Evolutionary conservation across 2,329 filamentous ascomycete genomes (phyloP), one percentile per base, ranked within the genome.

Genomic region (Chaetomium olivaceum): DNA sequence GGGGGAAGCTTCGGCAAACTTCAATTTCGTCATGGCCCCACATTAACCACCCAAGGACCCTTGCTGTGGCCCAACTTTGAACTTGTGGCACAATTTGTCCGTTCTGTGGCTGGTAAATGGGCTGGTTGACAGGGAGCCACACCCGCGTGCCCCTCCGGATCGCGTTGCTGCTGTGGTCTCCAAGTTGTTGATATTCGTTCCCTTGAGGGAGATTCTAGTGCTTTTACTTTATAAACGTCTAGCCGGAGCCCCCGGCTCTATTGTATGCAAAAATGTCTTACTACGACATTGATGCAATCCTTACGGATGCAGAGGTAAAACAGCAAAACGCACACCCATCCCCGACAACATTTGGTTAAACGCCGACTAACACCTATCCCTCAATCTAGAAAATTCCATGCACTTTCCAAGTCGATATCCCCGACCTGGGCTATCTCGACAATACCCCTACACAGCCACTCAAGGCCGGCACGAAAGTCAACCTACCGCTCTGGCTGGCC

Each of bases 401-500:
- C 81, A 96, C 91, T 60, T 97, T 98, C 79, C 91, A 97, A 75
- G 86, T 97, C 74, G 91, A 94, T 66, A 89, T 97, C 36, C 90
- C 93, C 23, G 89, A 91, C 64, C 86, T 98, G 55, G 93, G 93
- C 71, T 92, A 96, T 76, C 85, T 99, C 66, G 93, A 96, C 79
- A 93, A 93, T 74, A 94, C 92, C 74, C 85, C 91, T 27, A 76
- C 78, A 2, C 80, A 83, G 36, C 79, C 91, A 75, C 89, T 98
- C 73, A 95, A 94, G 77, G 80, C 89, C 62, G 91, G 91, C 67
- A 94, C 92, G 0, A 88, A 89, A 52, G 83, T 98, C 56, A 86
- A 90, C 68, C 87, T 98, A 0, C 95, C 95, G 1, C 84, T 98
- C 70, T 99, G 95, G 95, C 88, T 99, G 14, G 93, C 91, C 71